Evolutionary conservation across 495 filamentous ascomycete genomes (phyloP).

Genomic region (Xeromyces bisporus): DNA sequence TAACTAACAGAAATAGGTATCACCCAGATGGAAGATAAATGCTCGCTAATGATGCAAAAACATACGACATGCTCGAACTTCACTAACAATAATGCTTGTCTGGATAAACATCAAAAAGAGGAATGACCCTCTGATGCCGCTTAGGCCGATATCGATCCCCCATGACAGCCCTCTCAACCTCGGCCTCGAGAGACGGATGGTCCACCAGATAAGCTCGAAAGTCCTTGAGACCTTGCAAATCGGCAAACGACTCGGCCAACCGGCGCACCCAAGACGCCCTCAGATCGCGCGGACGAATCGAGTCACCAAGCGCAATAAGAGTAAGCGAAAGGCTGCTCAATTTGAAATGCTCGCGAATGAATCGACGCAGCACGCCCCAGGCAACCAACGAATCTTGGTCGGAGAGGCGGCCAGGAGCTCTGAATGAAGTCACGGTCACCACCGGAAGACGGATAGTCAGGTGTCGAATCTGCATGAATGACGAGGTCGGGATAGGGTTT

Average conservation of each 20-base stretch:
- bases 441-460: conserved; percentile 10
- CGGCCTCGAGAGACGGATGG: background rate
- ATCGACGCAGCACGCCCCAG: conserved; percentile 1
- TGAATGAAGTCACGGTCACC: too few relatives aligned
- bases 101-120: too few relatives aligned
- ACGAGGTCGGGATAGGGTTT: conserved; percentile 6
- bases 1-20: too few relatives aligned
- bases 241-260: background rate
- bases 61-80: too few relatives aligned
- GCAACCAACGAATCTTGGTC: background rate
- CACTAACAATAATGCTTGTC: too few relatives aligned
- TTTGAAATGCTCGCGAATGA: conserved; percentile 14
- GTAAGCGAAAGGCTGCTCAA: conserved; percentile 6
- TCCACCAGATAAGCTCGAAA: background rate
- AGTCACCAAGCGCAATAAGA: background rate
- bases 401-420: too few relatives aligned
- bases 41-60: too few relatives aligned
- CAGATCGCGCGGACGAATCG: background rate
- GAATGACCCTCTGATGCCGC: too few relatives aligned
- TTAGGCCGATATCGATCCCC: too few relatives aligned
- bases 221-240: background rate
- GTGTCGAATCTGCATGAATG: conserved; percentile 8
- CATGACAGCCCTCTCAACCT: background rate
- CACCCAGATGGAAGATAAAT: too few relatives aligned
- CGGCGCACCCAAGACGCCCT: background rate